Conservation (phyloP, 2,329 filamentous ascomycete genomes). For the Talaromyces piceae region DNA sequence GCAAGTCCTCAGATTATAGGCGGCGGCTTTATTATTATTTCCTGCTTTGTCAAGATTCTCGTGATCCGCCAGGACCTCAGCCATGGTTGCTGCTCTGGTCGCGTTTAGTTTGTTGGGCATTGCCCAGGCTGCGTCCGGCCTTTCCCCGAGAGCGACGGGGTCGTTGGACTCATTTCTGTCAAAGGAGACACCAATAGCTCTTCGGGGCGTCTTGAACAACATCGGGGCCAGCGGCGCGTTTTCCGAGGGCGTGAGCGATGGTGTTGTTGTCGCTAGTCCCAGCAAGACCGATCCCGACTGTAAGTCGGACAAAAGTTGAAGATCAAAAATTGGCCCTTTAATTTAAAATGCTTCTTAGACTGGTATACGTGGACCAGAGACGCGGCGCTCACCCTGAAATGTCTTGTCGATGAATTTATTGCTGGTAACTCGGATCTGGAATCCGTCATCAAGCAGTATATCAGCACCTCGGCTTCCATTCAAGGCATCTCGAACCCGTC, state of each 20-base stretch:
- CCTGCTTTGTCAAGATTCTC: not conserved
- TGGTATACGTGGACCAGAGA: constrained; percentile 75
- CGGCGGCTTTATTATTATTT: not conserved
- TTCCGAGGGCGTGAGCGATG: constrained; percentile 42
- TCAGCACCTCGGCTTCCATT: constrained; percentile 56
- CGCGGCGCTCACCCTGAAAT: constrained; percentile 63
- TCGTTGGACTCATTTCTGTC: constrained; percentile 34
- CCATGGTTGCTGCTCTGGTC: not conserved
- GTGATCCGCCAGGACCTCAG: not conserved
- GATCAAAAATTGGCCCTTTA: not conserved
- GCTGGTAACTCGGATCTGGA: constrained; percentile 54
- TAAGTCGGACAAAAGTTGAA: constrained; percentile 22
- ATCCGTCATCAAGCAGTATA: constrained; percentile 58
- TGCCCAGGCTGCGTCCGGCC: not conserved
- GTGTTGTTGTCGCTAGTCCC: constrained; percentile 52
- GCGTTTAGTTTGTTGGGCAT: constrained; percentile 12
- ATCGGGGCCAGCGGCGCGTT: constrained; percentile 47
- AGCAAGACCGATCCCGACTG: constrained; percentile 48
- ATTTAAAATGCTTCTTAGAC: constrained; percentile 41
- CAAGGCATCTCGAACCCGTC: constrained; percentile 63
- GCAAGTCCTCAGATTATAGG: not conserved
- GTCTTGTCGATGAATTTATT: constrained; percentile 60
- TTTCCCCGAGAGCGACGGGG: constrained; percentile 11
- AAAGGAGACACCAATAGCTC: constrained; percentile 41
- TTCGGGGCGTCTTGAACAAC: constrained; percentile 50